Evolutionary conservation across 1,284 basidiomycete species (phyloP).

Genomic region (Dichomitus squalens): DNA sequence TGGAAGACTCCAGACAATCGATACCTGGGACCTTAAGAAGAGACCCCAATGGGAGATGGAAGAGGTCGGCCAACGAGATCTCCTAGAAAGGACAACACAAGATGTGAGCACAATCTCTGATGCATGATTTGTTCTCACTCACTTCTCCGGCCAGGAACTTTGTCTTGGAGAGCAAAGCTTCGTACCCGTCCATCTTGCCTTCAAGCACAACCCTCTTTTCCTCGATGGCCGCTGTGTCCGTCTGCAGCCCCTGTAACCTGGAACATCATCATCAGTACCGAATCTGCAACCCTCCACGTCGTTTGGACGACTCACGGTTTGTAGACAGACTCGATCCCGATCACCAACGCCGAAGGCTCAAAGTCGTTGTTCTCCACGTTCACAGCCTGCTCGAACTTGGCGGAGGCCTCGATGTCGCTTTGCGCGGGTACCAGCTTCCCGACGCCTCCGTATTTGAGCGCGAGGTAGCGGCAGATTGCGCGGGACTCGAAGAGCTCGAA

Average conservation of each 20-base stretch:
- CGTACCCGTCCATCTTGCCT: constrained; percentile 45
- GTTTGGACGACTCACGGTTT: constrained; percentile 47
- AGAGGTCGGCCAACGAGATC: constrained; percentile 53
- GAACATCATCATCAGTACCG: no score
- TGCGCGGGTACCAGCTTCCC: constrained; percentile 37
- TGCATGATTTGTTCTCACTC: constrained; percentile 25
- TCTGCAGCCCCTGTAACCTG: no score
- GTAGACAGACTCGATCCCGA: constrained; percentile 49
- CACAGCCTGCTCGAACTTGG: constrained; percentile 58
- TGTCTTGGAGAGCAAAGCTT: constrained; percentile 46
- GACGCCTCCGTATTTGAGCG: constrained; percentile 43
- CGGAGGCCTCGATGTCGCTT: constrained; percentile 38
- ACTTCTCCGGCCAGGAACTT: constrained; percentile 52
- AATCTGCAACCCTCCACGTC: no score
- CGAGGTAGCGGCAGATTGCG: constrained; percentile 54
- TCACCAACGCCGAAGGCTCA: constrained; percentile 42
- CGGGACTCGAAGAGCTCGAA: constrained; percentile 53
- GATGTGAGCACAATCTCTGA: not conserved
- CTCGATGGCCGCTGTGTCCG: no score
- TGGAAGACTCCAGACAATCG: constrained; percentile 24
- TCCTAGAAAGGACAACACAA: constrained; percentile 28
- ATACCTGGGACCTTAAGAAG: constrained; percentile 26
- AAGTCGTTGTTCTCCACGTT: constrained; percentile 56
- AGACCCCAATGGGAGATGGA: constrained; percentile 50
- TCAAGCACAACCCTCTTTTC: no score